These are phyloP conservation scores for Radiomyces spectabilis DNA, from an alignment of 192 early-diverging fungal species.

Conservation along the genomic window DNA sequence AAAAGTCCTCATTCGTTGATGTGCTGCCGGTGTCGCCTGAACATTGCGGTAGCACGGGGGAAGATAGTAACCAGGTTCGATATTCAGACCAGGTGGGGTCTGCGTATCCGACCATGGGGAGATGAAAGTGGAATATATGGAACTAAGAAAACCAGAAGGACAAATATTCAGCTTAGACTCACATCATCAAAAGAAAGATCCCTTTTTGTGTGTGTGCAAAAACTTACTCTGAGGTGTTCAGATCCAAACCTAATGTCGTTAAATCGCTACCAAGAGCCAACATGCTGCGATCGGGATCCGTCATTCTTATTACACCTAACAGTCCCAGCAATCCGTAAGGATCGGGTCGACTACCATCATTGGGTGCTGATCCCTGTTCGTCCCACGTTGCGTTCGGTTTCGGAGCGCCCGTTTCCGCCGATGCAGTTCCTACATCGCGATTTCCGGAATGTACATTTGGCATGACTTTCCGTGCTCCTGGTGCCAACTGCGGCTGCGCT, in stretches of 20 bases:
- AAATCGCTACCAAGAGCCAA: slow-evolving; percentile 88
- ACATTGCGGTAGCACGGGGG: slow-evolving; percentile 79
- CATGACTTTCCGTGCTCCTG: not conserved
- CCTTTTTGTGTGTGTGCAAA: not conserved
- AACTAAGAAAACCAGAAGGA: not conserved
- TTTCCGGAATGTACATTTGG: not conserved
- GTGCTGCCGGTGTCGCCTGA: slow-evolving; percentile 60
- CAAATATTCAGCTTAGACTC: not conserved
- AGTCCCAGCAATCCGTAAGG: slow-evolving; percentile 84
- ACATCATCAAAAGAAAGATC: slow-evolving; percentile 8
- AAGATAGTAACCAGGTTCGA: slow-evolving; percentile 80
- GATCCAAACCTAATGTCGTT: slow-evolving; percentile 73
- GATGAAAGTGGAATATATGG: slow-evolving; percentile 82
- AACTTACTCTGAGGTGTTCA: slow-evolving; percentile 63
- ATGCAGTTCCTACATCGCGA: not conserved
- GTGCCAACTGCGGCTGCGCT: not conserved
- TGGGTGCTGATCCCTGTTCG: not conserved
- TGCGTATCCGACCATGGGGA: slow-evolving; percentile 82
- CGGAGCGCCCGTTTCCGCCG: not conserved
- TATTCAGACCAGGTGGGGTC: slow-evolving; percentile 47
- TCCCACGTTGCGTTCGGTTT: not conserved
- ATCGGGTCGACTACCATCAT: slow-evolving; percentile 31
- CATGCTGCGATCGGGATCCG: slow-evolving; percentile 69
- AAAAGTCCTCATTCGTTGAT: slow-evolving; percentile 64
- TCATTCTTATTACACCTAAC: slow-evolving; percentile 72